Base-by-base conservation (phyloP, 352 stramenopile species). In the Hyaloperonospora arabidopsidis region DNA sequence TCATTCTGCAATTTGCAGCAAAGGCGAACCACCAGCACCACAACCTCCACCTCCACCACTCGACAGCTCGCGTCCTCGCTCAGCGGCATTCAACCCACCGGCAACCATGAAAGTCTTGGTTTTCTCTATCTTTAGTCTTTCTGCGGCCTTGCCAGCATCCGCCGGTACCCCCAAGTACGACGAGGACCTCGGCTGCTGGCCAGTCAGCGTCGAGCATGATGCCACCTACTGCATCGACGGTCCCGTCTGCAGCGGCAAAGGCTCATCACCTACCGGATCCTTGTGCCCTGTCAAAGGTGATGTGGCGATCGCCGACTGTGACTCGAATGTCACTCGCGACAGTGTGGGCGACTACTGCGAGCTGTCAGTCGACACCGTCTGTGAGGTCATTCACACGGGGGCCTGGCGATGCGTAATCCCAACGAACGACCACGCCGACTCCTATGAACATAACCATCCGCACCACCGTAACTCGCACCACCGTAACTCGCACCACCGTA, bases 371-470 rank as follows among this genome's bases (percentile, higher is more conserved):
- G 73, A 87, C 38, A 65, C 78, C 1, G 66, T 63, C 13, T 89
- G 76, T 52, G 46, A 76, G 40, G 75, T 81, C 50, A 84, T 87
- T 63, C 68, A 82, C 45, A 84, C 74, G 0, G 79, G 79, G 14
- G 79, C 74, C 5, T 87, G 74, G 77, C 77, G 77, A 14, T 90
- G 79, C 49, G 76, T 85, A 34, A 53, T 68, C 39, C 52, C 56
- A 14, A 22, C n/a, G 8, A 18, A 21, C 5, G n/a, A 44, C 38
- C 11, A 29, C 25, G 3, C 25, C 25, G 25, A 29, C 3, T 7
- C 25, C 25, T n/a, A n/a, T n/a, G 25, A 8, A 29, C 25, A 3
- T 29, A 29, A n/a, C n/a, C n/a, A n/a, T n/a, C n/a, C 25, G 25
- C 3, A 29, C 25, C 25, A 3, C 7, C 25, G 25, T 7, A 29